phyloP scores from a whole-genome alignment of 352 stramenopile genomes.

The Phytophthora sansomeana region DNA sequence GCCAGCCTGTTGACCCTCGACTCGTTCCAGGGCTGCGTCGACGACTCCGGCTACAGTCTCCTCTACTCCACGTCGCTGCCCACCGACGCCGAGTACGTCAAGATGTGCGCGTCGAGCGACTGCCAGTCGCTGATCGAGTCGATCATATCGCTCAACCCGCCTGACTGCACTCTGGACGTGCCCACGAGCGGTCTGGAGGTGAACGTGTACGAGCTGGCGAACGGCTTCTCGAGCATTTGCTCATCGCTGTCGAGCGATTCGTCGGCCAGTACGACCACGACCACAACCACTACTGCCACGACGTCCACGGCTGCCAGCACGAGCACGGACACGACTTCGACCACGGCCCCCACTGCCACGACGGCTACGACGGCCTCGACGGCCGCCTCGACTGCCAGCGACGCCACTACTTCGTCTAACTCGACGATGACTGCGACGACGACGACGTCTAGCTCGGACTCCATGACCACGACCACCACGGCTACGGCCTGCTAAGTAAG shows the following conservation, averaged over 20 bases:
- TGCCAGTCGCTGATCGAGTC: slow-evolving; percentile 36
- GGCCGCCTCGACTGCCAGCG: neutral
- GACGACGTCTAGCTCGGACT: neutral
- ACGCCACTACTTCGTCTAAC: neutral
- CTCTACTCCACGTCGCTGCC: slow-evolving; percentile 40
- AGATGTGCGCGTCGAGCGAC: slow-evolving; percentile 39
- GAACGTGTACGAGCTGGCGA: slow-evolving; percentile 29
- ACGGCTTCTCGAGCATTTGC: slow-evolving; percentile 23
- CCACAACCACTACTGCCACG: slow-evolving; percentile 15
- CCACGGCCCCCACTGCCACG: slow-evolving; percentile 4
- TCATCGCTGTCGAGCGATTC: slow-evolving; percentile 25
- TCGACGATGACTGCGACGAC: neutral
- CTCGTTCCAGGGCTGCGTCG: slow-evolving; percentile 33
- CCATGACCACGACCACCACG: slow-evolving; percentile 3
- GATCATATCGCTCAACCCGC: slow-evolving; percentile 30
- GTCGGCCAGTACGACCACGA: slow-evolving; percentile 17
- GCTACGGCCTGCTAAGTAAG: neutral
- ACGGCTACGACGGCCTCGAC: slow-evolving; percentile 1
- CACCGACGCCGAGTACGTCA: slow-evolving; percentile 31
- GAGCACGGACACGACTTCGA: slow-evolving; percentile 3
- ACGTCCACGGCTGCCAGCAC: slow-evolving; percentile 3
- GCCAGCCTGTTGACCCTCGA: slow-evolving; percentile 30
- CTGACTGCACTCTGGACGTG: slow-evolving; percentile 38
- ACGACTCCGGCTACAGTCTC: slow-evolving; percentile 41
- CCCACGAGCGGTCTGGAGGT: slow-evolving; percentile 36